phyloP scores from a whole-genome alignment of 208 protist genomes.

The Leishmania turanica region DNA sequence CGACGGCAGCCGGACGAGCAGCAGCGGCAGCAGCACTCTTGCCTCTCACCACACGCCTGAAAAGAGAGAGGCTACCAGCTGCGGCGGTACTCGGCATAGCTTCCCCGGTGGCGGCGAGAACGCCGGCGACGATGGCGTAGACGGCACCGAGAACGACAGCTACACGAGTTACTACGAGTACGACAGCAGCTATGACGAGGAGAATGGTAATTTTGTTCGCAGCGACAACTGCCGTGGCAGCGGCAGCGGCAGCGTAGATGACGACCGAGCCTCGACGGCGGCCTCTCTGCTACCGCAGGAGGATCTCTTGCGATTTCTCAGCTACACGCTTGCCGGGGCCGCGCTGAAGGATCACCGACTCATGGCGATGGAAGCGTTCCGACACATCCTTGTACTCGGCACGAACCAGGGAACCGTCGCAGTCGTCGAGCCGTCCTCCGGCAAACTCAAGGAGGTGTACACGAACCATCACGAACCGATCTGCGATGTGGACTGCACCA shows the following conservation, averaged over 20 bases:
- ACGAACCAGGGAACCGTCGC: constrained; percentile 76
- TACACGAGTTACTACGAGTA: constrained; percentile 32
- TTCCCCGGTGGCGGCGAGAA: background rate
- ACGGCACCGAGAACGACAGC: background rate
- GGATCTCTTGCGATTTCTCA: constrained; percentile 54
- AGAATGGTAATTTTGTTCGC: constrained; percentile 22
- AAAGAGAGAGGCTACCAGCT: background rate
- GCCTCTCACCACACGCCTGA: constrained; percentile 22
- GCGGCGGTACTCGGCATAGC: background rate
- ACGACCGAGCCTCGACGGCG: background rate
- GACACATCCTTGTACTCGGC: constrained; percentile 52
- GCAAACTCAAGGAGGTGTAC: constrained; percentile 25
- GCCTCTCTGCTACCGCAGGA: constrained; percentile 32
- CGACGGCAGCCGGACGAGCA: background rate
- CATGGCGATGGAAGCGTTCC: constrained; percentile 49
- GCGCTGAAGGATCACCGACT: constrained; percentile 59
- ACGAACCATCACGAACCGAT: constrained; percentile 53
- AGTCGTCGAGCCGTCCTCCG: constrained; percentile 38
- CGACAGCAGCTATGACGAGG: constrained; percentile 30
- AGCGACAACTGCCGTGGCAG: constrained; percentile 20
- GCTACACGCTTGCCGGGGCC: constrained; percentile 33
- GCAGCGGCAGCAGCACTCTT: background rate
- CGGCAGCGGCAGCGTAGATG: constrained; percentile 2
- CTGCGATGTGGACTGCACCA: constrained; percentile 61
- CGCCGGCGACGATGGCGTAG: background rate